Base-by-base conservation (phyloP, 441 rosid species). In the Hypseocharis bilobata region DNA sequence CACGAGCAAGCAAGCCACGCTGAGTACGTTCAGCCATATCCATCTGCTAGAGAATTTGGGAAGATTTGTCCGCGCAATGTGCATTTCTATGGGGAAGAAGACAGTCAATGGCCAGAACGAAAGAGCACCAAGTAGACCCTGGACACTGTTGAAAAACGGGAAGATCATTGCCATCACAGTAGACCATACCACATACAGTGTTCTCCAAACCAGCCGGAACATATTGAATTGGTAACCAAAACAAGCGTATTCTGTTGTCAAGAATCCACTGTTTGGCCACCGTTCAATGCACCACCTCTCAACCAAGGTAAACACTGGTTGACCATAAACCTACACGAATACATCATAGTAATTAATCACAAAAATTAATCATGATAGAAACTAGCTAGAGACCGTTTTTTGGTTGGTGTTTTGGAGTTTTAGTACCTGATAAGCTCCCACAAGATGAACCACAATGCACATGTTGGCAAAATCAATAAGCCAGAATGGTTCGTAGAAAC, bases 371-470 rank as follows among this genome's bases (percentile, higher is more conserved):
- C n/a, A n/a, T n/a, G n/a, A n/a, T 47, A 14, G n/a, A 5, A 5
- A 14, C 4, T 47, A 47, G 13, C 10, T 34, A 54, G 8, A 4
- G 14, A 16, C 16, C 3, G 0, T 8, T 2, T 10, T n/a, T n/a
- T 22, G 1, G n/a, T 11, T n/a, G n/a, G 10, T 56, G 19, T 17
- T 8, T n/a, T 16, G 20, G 20, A 1, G 17, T 17, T 16, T 20
- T 25, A 22, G 22, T 64, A 82, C 89, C 80, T 85, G 88, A 60
- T 84, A 86, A 42, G 88, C 91, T 49, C 87, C 91, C 0, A 84
- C 56, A 8, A 82, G 76, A 62, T 86, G 92, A 13, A 85, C 28
- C 55, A 79, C 81, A 17, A 85, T 78, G 80, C 79, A 80, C 3
- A 77, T 55, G 62, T 83, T 86, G 6, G 81, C 92, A 7, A 86